A percentile compares a stretch with the other conserved stretches of the same genome.
Conservation (phyloP, 2,329 filamentous ascomycete genomes). For the Parasarocladium wereldwijsianum region DNA sequence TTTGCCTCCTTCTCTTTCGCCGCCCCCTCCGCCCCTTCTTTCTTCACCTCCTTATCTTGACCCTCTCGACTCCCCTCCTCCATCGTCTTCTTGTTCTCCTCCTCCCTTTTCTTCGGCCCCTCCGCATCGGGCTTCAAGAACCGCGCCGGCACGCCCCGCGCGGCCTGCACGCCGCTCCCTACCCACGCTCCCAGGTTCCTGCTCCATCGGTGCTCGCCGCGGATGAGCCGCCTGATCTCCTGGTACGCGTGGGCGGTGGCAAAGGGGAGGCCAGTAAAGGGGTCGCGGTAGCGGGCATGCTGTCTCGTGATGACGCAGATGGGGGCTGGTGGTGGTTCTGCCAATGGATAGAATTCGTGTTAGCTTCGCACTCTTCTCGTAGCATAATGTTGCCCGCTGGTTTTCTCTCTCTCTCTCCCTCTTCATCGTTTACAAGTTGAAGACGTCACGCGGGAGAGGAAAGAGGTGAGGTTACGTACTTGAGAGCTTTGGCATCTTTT, state of each 20-base stretch:
- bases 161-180: slow-evolving; percentile 49
- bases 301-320: slow-evolving; percentile 74
- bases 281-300: slow-evolving; percentile 72
- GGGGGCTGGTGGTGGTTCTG: slow-evolving; percentile 34
- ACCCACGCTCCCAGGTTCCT: slow-evolving; percentile 69
- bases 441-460: too few relatives aligned
- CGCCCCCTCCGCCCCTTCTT: slow-evolving; percentile 5
- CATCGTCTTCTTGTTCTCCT: slow-evolving; percentile 12
- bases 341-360: slow-evolving; percentile 6
- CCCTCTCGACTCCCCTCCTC: slow-evolving; percentile 6
- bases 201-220: slow-evolving; percentile 72
- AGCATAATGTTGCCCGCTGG: neutral
- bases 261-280: slow-evolving; percentile 70
- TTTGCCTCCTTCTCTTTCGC: slow-evolving; percentile 3
- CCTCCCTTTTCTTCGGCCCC: slow-evolving; percentile 7
- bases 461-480: slow-evolving; percentile 25
- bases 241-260: slow-evolving; percentile 66
- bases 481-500: slow-evolving; percentile 40
- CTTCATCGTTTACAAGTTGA: too few relatives aligned
- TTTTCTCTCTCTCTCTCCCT: neutral
- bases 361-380: too few relatives aligned
- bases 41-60: slow-evolving; percentile 6
- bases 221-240: slow-evolving; percentile 61
- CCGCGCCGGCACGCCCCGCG: slow-evolving; percentile 64
- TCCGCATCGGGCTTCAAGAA: slow-evolving; percentile 36